Conservation (phyloP, 2,329 filamentous ascomycete species). For the Remersonia thermophila region DNA sequence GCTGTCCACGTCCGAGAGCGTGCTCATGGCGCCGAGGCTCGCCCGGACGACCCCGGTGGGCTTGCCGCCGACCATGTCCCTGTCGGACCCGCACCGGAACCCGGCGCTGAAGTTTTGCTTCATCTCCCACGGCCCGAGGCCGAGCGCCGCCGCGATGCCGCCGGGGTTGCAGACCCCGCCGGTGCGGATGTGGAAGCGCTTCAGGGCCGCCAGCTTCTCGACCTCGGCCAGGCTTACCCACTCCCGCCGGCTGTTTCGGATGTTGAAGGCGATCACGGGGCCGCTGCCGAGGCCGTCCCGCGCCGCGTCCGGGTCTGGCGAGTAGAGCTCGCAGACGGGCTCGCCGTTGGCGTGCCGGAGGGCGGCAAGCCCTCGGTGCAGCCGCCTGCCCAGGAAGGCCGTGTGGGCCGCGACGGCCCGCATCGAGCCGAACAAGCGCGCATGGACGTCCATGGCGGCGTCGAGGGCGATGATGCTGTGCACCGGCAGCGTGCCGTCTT, state of each 20-base stretch:
- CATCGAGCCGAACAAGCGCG: slow-evolving; percentile 60
- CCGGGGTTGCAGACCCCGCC: slow-evolving; percentile 89
- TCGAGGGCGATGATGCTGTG: slow-evolving; percentile 81
- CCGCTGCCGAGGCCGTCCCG: slow-evolving; percentile 38
- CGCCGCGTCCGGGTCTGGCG: slow-evolving; percentile 19
- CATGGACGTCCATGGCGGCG: slow-evolving; percentile 58
- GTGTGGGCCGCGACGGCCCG: slow-evolving; percentile 58
- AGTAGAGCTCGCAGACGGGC: slow-evolving; percentile 56
- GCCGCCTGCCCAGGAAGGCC: slow-evolving; percentile 43
- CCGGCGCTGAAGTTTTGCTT: slow-evolving; percentile 73
- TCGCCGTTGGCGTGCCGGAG: slow-evolving; percentile 59
- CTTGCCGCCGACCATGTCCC: slow-evolving; percentile 71
- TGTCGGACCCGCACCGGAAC: slow-evolving; percentile 70
- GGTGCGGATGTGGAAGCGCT: slow-evolving; percentile 72
- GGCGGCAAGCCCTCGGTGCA: slow-evolving; percentile 45
- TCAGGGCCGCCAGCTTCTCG: slow-evolving; percentile 71
- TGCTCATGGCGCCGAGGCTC: slow-evolving; percentile 88
- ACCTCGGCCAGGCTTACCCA: slow-evolving; percentile 78
- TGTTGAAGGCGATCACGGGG: slow-evolving; percentile 73
- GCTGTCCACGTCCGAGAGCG: slow-evolving; percentile 54
- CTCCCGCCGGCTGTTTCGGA: slow-evolving; percentile 53
- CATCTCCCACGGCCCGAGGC: slow-evolving; percentile 69
- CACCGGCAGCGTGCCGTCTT: slow-evolving; percentile 84
- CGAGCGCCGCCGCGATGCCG: slow-evolving; percentile 62
- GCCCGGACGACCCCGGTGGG: slow-evolving; percentile 78